These are phyloP conservation scores for Chionographis japonica DNA, from an alignment of 106 monocot species.

Conservation along the genomic window DNA sequence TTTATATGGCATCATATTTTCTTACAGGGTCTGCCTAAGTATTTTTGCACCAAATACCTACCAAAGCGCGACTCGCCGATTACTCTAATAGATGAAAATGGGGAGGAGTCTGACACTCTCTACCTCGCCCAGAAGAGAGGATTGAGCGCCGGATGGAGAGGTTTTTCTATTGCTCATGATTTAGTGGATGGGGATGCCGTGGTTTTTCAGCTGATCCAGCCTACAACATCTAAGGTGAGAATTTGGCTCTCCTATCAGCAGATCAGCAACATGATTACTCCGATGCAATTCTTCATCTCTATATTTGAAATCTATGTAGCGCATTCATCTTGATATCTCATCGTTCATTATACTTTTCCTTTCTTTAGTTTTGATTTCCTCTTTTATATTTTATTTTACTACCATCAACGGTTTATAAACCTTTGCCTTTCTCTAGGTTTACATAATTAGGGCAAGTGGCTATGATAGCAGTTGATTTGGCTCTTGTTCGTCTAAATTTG, in stretches of 20 bases:
- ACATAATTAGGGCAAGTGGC: constrained; percentile 31
- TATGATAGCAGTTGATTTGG: constrained; percentile 11
- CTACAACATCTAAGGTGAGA: constrained; percentile 58
- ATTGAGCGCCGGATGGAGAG: constrained; percentile 76
- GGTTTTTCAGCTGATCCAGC: constrained; percentile 57
- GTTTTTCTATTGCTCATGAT: constrained; percentile 61
- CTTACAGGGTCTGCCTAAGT: constrained; percentile 53
- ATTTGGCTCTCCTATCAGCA: background rate
- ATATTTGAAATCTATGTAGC: too few relatives aligned
- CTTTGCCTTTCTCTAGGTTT: constrained; percentile 17
- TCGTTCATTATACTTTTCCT: too few relatives aligned
- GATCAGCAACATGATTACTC: too few relatives aligned
- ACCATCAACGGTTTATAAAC: background rate
- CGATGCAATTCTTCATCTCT: background rate
- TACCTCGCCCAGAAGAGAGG: constrained; percentile 60
- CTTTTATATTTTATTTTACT: too few relatives aligned
- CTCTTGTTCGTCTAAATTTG: too few relatives aligned
- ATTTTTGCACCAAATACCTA: constrained; percentile 47
- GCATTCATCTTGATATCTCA: too few relatives aligned
- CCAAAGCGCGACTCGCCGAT: constrained; percentile 43
- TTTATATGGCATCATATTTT: background rate
- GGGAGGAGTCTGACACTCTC: constrained; percentile 27
- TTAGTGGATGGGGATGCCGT: constrained; percentile 74
- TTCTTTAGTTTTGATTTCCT: too few relatives aligned
- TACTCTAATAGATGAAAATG: constrained; percentile 53